phyloP scores from a whole-genome alignment of 1,139 yeast genomes.

The Geotrichum macrosporum region DNA sequence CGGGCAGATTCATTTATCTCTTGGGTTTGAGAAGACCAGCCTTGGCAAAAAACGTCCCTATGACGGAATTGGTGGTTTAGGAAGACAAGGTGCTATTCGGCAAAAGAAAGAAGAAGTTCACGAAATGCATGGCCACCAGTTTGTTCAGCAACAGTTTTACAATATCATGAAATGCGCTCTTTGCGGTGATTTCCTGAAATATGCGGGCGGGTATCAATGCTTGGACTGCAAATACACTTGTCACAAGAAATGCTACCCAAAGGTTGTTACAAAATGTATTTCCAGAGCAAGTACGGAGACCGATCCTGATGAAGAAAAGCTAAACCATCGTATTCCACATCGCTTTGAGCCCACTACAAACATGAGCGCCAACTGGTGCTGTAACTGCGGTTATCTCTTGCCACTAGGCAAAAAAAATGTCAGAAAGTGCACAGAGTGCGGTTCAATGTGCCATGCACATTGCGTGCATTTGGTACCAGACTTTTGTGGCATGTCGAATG shows the following conservation, averaged over 20 bases:
- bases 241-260: slow-evolving; percentile 89
- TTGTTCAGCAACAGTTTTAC: slow-evolving; percentile 91
- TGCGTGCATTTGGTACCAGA: slow-evolving; percentile 96
- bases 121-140: slow-evolving; percentile 96
- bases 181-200: slow-evolving; percentile 88
- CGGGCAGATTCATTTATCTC: slow-evolving; percentile 74
- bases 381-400: slow-evolving; percentile 93
- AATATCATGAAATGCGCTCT: slow-evolving; percentile 95
- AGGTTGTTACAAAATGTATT: slow-evolving; percentile 92
- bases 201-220: slow-evolving; percentile 90
- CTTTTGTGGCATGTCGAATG: slow-evolving; percentile 98
- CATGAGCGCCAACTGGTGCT: slow-evolving; percentile 98
- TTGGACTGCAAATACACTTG: slow-evolving; percentile 93
- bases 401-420: slow-evolving; percentile 95
- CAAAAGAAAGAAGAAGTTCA: slow-evolving; percentile 91
- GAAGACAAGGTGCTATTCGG: slow-evolving; percentile 97
- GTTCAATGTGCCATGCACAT: slow-evolving; percentile 85
- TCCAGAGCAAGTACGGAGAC: slow-evolving; percentile 82
- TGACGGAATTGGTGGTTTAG: slow-evolving; percentile 65
- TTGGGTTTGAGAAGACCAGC: slow-evolving; percentile 73
- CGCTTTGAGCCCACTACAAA: slow-evolving; percentile 86
- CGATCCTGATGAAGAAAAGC: slow-evolving; percentile 81
- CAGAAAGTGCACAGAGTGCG: slow-evolving; percentile 94
- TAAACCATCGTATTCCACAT: slow-evolving; percentile 95
- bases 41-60: slow-evolving; percentile 44